These are phyloP conservation scores for Camelina laxa DNA, from an alignment of 345 rosid genomes.

Conservation along the genomic window DNA sequence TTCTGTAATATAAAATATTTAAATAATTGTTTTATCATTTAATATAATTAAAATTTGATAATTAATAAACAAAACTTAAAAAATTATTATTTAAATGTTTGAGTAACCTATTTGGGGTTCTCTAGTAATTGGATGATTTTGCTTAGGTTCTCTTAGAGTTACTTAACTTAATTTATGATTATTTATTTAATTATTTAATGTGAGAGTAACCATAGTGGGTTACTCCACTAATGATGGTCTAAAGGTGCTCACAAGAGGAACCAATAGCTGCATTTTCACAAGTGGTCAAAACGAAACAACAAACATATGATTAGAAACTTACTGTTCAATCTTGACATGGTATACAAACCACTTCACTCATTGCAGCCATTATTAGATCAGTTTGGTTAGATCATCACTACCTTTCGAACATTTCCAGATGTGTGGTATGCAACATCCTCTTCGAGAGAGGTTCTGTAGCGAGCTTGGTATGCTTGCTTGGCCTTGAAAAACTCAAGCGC, in stretches of 20 bases:
- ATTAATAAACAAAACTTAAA: too few relatives aligned
- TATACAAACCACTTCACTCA: neutral
- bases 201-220: too few relatives aligned
- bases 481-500: constrained; percentile 59
- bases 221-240: too few relatives aligned
- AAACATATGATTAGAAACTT: constrained; percentile 3
- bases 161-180: too few relatives aligned
- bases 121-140: too few relatives aligned
- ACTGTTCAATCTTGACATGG: neutral
- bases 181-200: too few relatives aligned
- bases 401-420: constrained; percentile 82
- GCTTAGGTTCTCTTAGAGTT: too few relatives aligned
- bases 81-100: too few relatives aligned
- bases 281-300: constrained; percentile 12
- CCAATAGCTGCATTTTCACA: constrained; percentile 64
- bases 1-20: too few relatives aligned
- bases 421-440: constrained; percentile 91
- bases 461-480: constrained; percentile 81
- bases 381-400: constrained; percentile 10
- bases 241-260: constrained; percentile 77
- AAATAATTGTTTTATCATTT: too few relatives aligned
- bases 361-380: neutral
- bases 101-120: too few relatives aligned
- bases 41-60: too few relatives aligned
- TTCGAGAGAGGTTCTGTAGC: constrained; percentile 78